phyloP scores from a whole-genome alignment of 2,329 filamentous ascomycete genomes.

The Stemphylium vesicarium region DNA sequence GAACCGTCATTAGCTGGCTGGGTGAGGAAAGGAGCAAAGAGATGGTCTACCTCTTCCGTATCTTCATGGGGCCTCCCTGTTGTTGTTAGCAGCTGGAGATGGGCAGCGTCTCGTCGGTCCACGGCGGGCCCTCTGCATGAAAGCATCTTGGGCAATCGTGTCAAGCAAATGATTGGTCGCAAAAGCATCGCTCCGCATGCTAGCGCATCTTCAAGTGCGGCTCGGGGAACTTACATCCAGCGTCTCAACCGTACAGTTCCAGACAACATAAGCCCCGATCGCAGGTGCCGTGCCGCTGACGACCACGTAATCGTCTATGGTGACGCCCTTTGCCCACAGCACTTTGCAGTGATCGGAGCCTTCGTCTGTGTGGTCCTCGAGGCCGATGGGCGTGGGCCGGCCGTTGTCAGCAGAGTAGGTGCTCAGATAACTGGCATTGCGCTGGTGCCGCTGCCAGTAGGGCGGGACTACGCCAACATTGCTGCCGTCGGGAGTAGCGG shows the following conservation, averaged over 20 bases:
- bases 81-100: constrained; percentile 14
- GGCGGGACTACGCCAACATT: constrained; percentile 52
- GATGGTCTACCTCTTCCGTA: constrained; percentile 61
- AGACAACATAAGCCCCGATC: constrained; percentile 91
- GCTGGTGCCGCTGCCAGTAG: constrained; percentile 55
- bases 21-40: background rate
- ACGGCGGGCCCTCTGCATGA: constrained; percentile 16
- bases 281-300: constrained; percentile 63
- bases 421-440: constrained; percentile 46
- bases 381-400: constrained; percentile 58
- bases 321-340: constrained; percentile 68
- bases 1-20: constrained; percentile 26
- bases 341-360: constrained; percentile 61
- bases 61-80: constrained; percentile 63
- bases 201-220: constrained; percentile 23
- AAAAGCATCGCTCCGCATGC: constrained; percentile 15
- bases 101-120: background rate
- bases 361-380: constrained; percentile 70
- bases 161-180: constrained; percentile 22
- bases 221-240: constrained; percentile 67
- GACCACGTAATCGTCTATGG: constrained; percentile 67
- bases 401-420: constrained; percentile 43
- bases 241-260: constrained; percentile 88
- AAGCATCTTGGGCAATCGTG: constrained; percentile 9
- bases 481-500: constrained; percentile 35